Evolutionary conservation across 2,329 filamentous ascomycete species (phyloP), one percentile per base, ranked within the genome.

Genomic region (Cytospora mali): DNA sequence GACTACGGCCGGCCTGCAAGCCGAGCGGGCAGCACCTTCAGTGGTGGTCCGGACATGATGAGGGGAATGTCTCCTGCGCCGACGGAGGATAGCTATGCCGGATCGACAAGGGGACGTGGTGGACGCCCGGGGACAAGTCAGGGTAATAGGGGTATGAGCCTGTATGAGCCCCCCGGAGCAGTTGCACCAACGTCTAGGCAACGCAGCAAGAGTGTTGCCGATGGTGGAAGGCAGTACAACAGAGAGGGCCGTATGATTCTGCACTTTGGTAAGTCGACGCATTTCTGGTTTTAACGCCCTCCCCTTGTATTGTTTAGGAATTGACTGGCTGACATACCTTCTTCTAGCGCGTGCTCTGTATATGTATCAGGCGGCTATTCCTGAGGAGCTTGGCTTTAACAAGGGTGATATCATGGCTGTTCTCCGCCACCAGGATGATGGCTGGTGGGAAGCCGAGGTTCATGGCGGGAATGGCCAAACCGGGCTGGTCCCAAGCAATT

Each of bases 361-460:
- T 76, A 88, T 92, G 80, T 99, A 99, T 75, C 88, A 90, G 72
- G 93, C 95, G 2, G 94, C 93, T 25, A 99, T 99, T 63, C 92
- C 94, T 0, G 95, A 98, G 74, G 96, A 99, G 76, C 80, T 99
- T 23, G 90, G 90, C 16, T 99, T 99, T 75, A 82, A 83, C 53
- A 99, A 99, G 79, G 93, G 93, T 54, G 96, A 99, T 72, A 87
- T 94, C 64, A 81, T 99, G 16, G 92, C 94, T 2, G 88, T 99
- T 16, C 80, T 97, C 53, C 85, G 93, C 64, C 87, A 96, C 71
- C 95, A 99, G 77, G 95, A 99, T 74, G 95, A 99, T 73, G 95
- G 95, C 23, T 99, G 95, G 95, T 99, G 96, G 95, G 95, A 99
- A 79, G 96, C 96, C 14, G 94, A 97, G 75, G 86, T 97, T 48